These are phyloP conservation scores for Cynara cardunculus DNA, from an alignment of 129 eudicot genomes.

Conservation along the genomic window DNA sequence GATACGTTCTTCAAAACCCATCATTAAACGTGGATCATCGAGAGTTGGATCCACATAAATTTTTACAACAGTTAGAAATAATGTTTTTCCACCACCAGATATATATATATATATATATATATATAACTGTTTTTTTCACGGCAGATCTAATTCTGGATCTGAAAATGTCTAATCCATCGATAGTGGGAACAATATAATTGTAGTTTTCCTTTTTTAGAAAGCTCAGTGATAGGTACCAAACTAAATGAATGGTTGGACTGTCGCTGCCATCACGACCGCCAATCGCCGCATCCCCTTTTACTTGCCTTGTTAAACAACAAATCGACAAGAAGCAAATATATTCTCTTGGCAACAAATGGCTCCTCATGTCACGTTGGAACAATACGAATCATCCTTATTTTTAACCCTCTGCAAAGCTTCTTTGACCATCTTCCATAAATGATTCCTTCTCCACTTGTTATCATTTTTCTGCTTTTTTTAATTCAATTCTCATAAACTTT, in stretches of 20 bases:
- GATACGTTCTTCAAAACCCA: background rate
- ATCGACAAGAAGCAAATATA: slow-evolving; percentile 20
- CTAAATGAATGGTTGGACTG: slow-evolving; percentile 7
- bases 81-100: background rate
- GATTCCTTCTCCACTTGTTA: slow-evolving; percentile 31
- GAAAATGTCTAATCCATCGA: background rate
- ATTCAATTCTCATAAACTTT: background rate
- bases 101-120: too few relatives aligned
- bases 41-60: background rate
- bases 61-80: background rate
- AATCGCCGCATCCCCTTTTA: slow-evolving; percentile 29
- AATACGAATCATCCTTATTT: slow-evolving; percentile 29
- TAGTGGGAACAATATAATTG: slow-evolving; percentile 13
- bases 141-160: background rate
- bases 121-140: background rate
- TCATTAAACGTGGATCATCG: background rate
- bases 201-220: background rate
- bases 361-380: slow-evolving; percentile 33
- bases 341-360: slow-evolving; percentile 26
- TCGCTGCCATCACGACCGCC: slow-evolving; percentile 12
- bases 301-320: slow-evolving; percentile 18
- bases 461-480: background rate
- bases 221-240: background rate
- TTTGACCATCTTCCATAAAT: slow-evolving; percentile 22
- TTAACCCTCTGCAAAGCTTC: slow-evolving; percentile 1